Evolutionary conservation across 176 grass and related monocot species (phyloP).

Genomic region (Aegilops umbellulata): DNA sequence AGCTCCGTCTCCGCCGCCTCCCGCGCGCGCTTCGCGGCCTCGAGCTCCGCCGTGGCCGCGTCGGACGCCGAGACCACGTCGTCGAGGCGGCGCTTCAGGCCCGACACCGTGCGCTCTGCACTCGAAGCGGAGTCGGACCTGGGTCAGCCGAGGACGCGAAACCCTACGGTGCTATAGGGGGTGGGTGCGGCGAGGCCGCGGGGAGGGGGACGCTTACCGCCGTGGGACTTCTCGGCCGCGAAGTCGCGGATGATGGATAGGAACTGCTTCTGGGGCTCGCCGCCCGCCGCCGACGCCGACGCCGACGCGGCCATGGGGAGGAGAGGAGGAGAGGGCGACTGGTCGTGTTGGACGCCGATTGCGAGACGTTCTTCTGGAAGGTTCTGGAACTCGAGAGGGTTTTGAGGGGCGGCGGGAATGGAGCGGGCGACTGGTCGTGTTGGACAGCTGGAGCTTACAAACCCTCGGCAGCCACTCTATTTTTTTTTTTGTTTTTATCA

Average conservation of each 20-base stretch:
- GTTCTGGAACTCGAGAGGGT: slow-evolving; percentile 27
- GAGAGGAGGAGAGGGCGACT: not conserved
- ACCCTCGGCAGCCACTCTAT: too few relatives aligned
- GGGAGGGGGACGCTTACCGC: slow-evolving; percentile 28
- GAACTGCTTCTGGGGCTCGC: slow-evolving; percentile 67
- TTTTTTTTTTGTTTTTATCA: too few relatives aligned
- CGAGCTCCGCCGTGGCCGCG: slow-evolving; percentile 45
- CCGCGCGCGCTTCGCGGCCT: slow-evolving; percentile 48
- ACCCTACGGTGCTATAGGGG: not conserved
- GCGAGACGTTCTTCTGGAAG: not conserved
- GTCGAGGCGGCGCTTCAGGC: slow-evolving; percentile 56
- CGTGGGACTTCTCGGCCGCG: slow-evolving; percentile 65
- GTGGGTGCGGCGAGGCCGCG: not conserved
- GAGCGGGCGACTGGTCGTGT: not conserved
- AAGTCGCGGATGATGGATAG: slow-evolving; percentile 77
- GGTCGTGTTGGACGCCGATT: too few relatives aligned
- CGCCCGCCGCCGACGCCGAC: slow-evolving; percentile 25
- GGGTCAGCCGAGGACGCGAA: not conserved
- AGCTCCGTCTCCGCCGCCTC: slow-evolving; percentile 63
- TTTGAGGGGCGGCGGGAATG: not conserved
- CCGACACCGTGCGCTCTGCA: slow-evolving; percentile 58
- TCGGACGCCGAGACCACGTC: slow-evolving; percentile 35
- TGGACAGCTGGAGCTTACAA: not conserved
- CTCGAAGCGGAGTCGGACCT: not conserved
- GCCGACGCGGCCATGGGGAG: slow-evolving; percentile 1